Base-by-base conservation (phyloP, 2,329 filamentous ascomycete species). In the Fusarium sambucinum region DNA sequence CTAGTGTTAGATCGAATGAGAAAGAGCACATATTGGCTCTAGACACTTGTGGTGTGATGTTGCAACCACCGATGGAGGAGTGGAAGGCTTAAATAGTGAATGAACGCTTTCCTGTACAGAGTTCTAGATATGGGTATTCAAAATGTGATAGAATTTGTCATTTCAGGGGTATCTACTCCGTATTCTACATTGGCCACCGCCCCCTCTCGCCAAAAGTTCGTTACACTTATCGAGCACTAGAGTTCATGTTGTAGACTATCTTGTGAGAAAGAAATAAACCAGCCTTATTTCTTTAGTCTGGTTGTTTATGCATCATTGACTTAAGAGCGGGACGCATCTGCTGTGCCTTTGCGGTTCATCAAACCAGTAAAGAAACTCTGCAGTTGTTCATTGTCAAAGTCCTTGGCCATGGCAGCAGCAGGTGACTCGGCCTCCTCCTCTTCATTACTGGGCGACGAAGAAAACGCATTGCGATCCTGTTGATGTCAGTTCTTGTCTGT, bases 341-440 rank as follows among this genome's bases (percentile, higher is more conserved):
- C 57, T 41, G 63, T 53, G 44, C 69, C 75, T 51, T 85, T 84
- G 65, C 84, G 82, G 70, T 87, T 87, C 85, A 89, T 88, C 63
- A 89, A 76, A 33, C 84, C 85, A 59, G 82, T 83, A 71, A 89
- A 89, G 77, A 89, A 89, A 66, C 83, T 86, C 67, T 87, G 83
- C 54, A 89, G 77, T 69, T 86, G 85, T 64, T 87, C 86, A 42
- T 84, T 87, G 75, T 88, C 79, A 57, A 74, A 79, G 11, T 80
- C 77, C 70, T 80, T 80, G 42, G 76, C 81, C 73, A 86, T 82
- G 59, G 80, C 81, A 6, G 77, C 76, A 35, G 79, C 74, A 29
- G 79, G 71, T 16, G 77, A 75, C 35, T 83, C 80, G 4, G 74
- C 68, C 58, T 69, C 80, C 5, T 81, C 74, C 32, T 78, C 77